Conservation (phyloP, 768 basidiomycete species). For the Epithele typhae region DNA sequence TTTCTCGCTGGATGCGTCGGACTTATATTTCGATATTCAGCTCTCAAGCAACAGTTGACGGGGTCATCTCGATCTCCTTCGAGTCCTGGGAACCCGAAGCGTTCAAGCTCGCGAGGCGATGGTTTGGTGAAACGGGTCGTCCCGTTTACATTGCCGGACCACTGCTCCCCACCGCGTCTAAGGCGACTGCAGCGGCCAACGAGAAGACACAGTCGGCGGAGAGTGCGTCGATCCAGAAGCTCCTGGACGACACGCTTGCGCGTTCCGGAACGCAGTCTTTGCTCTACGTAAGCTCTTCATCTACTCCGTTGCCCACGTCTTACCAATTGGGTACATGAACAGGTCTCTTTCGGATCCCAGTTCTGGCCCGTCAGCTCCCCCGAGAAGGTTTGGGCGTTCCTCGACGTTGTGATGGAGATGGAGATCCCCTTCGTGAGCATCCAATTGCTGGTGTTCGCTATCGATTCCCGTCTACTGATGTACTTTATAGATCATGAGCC, state of each 20-base stretch:
- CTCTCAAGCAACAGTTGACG: slow-evolving; percentile 8
- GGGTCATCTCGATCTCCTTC: slow-evolving; percentile 11
- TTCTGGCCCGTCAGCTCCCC: slow-evolving; percentile 15
- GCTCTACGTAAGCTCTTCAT: slow-evolving; percentile 16
- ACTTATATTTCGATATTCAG: neutral
- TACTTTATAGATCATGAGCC: slow-evolving; percentile 15
- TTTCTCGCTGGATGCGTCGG: no score
- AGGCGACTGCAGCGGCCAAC: slow-evolving; percentile 1
- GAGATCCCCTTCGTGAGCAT: slow-evolving; percentile 20
- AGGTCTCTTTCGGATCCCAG: slow-evolving; percentile 23
- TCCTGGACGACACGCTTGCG: slow-evolving; percentile 13
- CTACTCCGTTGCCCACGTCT: neutral
- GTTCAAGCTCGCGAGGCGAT: slow-evolving; percentile 2
- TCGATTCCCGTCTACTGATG: neutral
- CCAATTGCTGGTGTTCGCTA: no score
- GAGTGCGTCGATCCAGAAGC: slow-evolving; percentile 5
- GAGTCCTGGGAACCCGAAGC: slow-evolving; percentile 13
- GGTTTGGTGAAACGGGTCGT: slow-evolving; percentile 6
- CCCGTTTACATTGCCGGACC: slow-evolving; percentile 15
- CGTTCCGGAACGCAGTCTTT: slow-evolving; percentile 15
- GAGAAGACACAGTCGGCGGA: slow-evolving; percentile 10
- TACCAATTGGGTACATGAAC: neutral
- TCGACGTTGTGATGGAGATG: slow-evolving; percentile 19
- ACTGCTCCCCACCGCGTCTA: slow-evolving; percentile 4
- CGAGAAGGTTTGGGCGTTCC: slow-evolving; percentile 16